These are phyloP conservation scores for Knoxdaviesia proteae DNA, from an alignment of 2,329 filamentous ascomycete species.

Conservation along the genomic window DNA sequence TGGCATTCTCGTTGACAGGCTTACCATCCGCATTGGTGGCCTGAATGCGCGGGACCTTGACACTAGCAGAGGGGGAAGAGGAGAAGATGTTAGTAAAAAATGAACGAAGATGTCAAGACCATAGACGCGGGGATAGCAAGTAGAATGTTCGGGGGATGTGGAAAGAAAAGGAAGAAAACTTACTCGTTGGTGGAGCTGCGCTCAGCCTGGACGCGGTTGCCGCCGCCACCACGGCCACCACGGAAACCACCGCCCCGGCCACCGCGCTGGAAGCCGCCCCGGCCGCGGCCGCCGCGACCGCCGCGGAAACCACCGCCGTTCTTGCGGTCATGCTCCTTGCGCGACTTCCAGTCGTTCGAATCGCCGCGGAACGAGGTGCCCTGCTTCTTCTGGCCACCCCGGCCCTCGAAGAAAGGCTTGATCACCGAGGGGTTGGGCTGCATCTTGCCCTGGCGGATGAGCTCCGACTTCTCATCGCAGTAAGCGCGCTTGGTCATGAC, in stretches of 20 bases:
- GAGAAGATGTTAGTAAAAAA: conserved; percentile 2
- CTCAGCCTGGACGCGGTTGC: conserved; percentile 14
- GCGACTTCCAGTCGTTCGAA: conserved; percentile 41
- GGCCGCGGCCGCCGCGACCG: conserved; percentile 21
- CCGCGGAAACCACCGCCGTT: conserved; percentile 27
- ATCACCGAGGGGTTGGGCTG: conserved; percentile 26
- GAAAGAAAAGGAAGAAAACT: conserved; percentile 3
- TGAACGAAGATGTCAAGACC: conserved; percentile 1
- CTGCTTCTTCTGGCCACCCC: conserved; percentile 12
- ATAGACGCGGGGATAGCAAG: too few relatives aligned
- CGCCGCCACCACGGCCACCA: conserved; percentile 19
- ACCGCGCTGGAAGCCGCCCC: conserved; percentile 14
- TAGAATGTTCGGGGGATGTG: background rate
- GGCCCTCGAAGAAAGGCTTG: conserved; percentile 29
- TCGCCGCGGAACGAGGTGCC: conserved; percentile 19
- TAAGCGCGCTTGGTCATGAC: conserved; percentile 84
- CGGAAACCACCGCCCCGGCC: conserved; percentile 21
- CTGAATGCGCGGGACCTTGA: conserved; percentile 22
- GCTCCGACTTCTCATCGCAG: conserved; percentile 52
- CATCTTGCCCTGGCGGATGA: conserved; percentile 51
- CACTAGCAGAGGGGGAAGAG: conserved; percentile 6
- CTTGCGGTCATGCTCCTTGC: conserved; percentile 40
- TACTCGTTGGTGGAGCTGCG: conserved; percentile 13
- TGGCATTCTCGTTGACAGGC: conserved; percentile 12
- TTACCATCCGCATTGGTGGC: conserved; percentile 19